phyloP scores from a whole-genome alignment of 768 basidiomycete species.

The Tylopilus vinaceipallidus region DNA sequence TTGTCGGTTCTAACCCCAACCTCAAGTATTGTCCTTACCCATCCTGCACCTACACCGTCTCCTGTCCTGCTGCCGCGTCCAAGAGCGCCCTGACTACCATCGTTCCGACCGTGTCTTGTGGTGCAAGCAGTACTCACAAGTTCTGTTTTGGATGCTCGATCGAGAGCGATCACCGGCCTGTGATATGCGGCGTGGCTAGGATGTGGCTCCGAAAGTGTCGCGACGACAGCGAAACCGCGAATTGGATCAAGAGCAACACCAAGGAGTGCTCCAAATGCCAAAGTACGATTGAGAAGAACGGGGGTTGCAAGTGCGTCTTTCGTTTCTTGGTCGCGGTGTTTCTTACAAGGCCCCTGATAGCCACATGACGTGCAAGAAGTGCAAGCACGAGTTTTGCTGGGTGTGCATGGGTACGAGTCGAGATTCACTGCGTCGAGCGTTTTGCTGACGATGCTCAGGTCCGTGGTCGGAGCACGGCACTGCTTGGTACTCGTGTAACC shows the following conservation, averaged over 20 bases:
- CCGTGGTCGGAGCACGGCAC: slow-evolving; percentile 98
- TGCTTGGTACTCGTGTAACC: slow-evolving; percentile 96
- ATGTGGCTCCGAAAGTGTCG: slow-evolving; percentile 97
- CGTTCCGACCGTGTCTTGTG: slow-evolving; percentile 89
- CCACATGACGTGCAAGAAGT: slow-evolving; percentile 99
- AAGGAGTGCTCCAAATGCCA: slow-evolving; percentile 97
- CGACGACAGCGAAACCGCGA: slow-evolving; percentile 97
- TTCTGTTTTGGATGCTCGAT: slow-evolving; percentile 96
- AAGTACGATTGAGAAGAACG: slow-evolving; percentile 99
- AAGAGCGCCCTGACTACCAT: slow-evolving; percentile 70
- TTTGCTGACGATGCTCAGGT: slow-evolving; percentile 45
- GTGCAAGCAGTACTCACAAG: slow-evolving; percentile 61
- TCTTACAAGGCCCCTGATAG: slow-evolving; percentile 40
- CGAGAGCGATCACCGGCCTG: slow-evolving; percentile 87
- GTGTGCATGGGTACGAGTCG: slow-evolving; percentile 87
- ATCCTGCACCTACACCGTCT: slow-evolving; percentile 90
- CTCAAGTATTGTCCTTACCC: slow-evolving; percentile 97
- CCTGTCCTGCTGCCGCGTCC: slow-evolving; percentile 78
- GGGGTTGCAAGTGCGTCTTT: slow-evolving; percentile 95
- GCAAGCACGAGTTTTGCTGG: slow-evolving; percentile 99
- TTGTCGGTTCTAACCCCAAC: slow-evolving; percentile 77
- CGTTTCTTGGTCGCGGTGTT: slow-evolving; percentile 35
- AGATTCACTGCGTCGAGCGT: slow-evolving; percentile 12
- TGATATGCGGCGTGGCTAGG: slow-evolving; percentile 83
- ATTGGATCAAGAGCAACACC: slow-evolving; percentile 99